These are phyloP conservation scores for Protea cynaroides DNA, from an alignment of 164 flowering plant genomes.

Conservation along the genomic window DNA sequence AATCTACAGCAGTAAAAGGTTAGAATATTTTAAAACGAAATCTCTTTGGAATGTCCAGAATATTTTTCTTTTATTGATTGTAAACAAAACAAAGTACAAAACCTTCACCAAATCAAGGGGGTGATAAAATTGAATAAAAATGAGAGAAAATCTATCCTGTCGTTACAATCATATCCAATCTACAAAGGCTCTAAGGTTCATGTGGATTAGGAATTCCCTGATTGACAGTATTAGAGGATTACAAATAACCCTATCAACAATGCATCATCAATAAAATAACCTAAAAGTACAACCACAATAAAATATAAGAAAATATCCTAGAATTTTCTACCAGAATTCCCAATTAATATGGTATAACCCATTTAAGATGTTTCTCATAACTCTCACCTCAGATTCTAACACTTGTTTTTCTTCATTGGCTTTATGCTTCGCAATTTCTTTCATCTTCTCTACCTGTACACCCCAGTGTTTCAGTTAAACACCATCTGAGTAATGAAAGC, in stretches of 20 bases:
- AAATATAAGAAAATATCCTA: background rate
- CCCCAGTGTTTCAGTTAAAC: conserved; percentile 4
- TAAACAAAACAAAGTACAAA: no score
- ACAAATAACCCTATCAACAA: background rate
- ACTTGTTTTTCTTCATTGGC: conserved; percentile 70
- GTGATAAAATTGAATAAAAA: no score
- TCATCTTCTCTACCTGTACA: conserved; percentile 91
- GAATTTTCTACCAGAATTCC: background rate
- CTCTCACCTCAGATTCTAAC: conserved; percentile 81
- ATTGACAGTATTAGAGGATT: background rate
- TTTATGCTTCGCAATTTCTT: conserved; percentile 74
- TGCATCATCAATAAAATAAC: background rate
- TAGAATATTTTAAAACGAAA: no score
- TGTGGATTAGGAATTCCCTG: background rate
- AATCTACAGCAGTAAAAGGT: no score
- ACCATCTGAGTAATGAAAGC: background rate
- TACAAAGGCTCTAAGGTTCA: background rate
- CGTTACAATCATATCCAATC: background rate
- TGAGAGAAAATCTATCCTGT: no score
- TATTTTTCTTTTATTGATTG: no score
- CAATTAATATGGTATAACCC: background rate
- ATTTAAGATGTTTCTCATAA: background rate
- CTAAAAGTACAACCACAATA: background rate
- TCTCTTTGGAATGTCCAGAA: no score
- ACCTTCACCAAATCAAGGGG: no score